Evolutionary conservation across 192 early-diverging fungal species (phyloP).

Genomic region (Chytriomyces sp.): DNA sequence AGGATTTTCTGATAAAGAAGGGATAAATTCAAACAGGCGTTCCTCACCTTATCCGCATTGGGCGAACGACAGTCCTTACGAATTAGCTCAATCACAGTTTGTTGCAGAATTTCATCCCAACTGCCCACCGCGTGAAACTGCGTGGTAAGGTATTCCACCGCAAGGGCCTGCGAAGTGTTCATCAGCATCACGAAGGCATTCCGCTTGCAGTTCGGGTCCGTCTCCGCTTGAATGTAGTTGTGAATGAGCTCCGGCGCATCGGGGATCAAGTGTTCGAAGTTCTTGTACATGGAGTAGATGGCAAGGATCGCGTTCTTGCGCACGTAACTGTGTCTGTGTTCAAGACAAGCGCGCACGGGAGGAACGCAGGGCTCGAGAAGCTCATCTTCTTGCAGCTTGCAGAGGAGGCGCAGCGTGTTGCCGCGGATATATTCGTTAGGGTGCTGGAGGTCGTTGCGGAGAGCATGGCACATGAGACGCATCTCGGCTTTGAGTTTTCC

Average conservation of each 20-base stretch:
- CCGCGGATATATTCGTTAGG: slow-evolving; percentile 99
- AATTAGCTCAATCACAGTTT: slow-evolving; percentile 92
- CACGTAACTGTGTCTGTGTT: slow-evolving; percentile 76
- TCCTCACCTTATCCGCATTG: slow-evolving; percentile 74
- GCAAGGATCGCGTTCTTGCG: slow-evolving; percentile 97
- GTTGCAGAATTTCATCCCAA: slow-evolving; percentile 92
- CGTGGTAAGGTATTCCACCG: slow-evolving; percentile 82
- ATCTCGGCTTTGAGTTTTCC: slow-evolving; percentile 91
- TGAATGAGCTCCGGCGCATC: slow-evolving; percentile 91
- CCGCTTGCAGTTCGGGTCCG: slow-evolving; percentile 88
- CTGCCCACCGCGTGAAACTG: slow-evolving; percentile 71
- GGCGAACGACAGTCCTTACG: slow-evolving; percentile 86
- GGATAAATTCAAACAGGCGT: not conserved
- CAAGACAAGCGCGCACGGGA: slow-evolving; percentile 83
- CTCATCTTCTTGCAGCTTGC: slow-evolving; percentile 94
- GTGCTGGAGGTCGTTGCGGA: slow-evolving; percentile 95
- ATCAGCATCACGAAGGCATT: slow-evolving; percentile 95
- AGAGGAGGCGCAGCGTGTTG: slow-evolving; percentile 88
- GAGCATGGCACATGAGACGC: slow-evolving; percentile 89
- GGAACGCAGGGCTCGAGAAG: slow-evolving; percentile 92
- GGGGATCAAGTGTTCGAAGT: slow-evolving; percentile 89
- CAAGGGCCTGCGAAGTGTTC: slow-evolving; percentile 71
- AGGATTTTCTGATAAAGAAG: not conserved
- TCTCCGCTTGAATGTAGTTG: slow-evolving; percentile 65
- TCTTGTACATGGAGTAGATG: slow-evolving; percentile 85